Base-by-base conservation (phyloP, 139 green algal species). In the Auxenochlorella pyrenoidosa region DNA sequence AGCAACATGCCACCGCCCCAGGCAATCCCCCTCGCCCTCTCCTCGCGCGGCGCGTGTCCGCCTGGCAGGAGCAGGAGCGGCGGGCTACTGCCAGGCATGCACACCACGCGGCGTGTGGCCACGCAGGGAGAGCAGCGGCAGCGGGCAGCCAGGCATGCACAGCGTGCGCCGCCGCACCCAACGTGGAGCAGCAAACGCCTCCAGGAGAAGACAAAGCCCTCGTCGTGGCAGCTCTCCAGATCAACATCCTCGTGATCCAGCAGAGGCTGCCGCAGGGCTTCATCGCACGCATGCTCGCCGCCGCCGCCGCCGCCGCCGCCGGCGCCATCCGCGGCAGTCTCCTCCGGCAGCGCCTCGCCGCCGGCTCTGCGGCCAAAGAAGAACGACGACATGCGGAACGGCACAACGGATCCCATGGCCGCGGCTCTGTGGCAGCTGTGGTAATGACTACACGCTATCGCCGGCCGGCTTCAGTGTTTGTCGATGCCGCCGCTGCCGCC, bases 171-270 rank as follows among this genome's bases (percentile, higher is more conserved):
- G 28, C 38, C 60, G 32, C 84, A 88, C 79, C 84, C 44, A 24
- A 63, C 47, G 77, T 86, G 68, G 21, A 78, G 65, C 43, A 83
- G 44, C 41, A 88, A 34, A 26, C 84, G 78, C 13, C 51, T 41
- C 71, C 71, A 89, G 54, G 51, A 78, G 54, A 89, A 89, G 16
- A 54, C 51, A 44, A 86, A 78, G 41, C 16, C 68, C 30, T 77
- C 60, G 47, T 84, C 84, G 16, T 85, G 58, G 38, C 79, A 59
- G 38, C n/a, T 28, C 79, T 85, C 79, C 10, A 85, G 24, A 21
- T 85, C 79, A 26, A 75, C 59, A 10, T 47, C 58, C 4, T 34
- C 58, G 41, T 40, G n/a, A 1, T 59, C 79, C 10, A 85, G 79
- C 60, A 85, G 79, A 0, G 36, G 5, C 16, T 59, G 79, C 16